Conservation (phyloP, 331 rosid species). For the Malus hybrid region DNA sequence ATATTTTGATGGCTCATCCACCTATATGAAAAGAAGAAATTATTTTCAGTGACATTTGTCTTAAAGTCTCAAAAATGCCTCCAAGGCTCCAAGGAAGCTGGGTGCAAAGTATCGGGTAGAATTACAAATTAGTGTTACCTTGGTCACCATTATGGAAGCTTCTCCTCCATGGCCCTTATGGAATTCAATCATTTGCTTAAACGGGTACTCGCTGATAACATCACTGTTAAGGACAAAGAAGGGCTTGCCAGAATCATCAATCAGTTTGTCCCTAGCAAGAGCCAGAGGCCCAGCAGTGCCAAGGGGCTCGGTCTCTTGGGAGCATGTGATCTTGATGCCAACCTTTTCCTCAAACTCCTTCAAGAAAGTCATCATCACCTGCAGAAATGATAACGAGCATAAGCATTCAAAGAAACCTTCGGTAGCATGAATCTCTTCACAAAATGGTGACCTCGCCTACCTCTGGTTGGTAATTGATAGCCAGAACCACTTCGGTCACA, state of each 20-base stretch:
- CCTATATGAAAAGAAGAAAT: conserved; percentile 43
- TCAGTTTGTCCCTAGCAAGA: conserved; percentile 87
- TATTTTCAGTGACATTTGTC: neutral
- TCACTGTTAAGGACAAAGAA: conserved; percentile 93
- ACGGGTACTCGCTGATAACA: conserved; percentile 85
- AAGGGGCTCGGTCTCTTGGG: conserved; percentile 89
- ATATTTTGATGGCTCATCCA: conserved; percentile 86
- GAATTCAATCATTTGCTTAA: conserved; percentile 66
- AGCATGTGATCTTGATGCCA: conserved; percentile 80
- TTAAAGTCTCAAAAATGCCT: neutral
- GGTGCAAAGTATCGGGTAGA: neutral
- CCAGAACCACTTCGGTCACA: conserved; percentile 77
- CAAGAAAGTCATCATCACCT: conserved; percentile 87
- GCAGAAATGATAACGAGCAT: conserved; percentile 16
- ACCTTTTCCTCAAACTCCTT: conserved; percentile 76
- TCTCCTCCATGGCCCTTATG: conserved; percentile 89
- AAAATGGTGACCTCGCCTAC: conserved; percentile 16
- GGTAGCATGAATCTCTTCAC: conserved; percentile 5
- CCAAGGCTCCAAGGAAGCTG: neutral
- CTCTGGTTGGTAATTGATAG: conserved; percentile 96
- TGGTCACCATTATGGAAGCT: conserved; percentile 92
- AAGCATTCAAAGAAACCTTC: conserved; percentile 10
- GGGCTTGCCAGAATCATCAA: conserved; percentile 69
- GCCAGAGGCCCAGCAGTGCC: conserved; percentile 96
- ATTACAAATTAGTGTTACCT: conserved; percentile 32